Evolutionary conservation across 2,329 filamentous ascomycete genomes (phyloP).

Genomic region (Tolypocladium sp.): DNA sequence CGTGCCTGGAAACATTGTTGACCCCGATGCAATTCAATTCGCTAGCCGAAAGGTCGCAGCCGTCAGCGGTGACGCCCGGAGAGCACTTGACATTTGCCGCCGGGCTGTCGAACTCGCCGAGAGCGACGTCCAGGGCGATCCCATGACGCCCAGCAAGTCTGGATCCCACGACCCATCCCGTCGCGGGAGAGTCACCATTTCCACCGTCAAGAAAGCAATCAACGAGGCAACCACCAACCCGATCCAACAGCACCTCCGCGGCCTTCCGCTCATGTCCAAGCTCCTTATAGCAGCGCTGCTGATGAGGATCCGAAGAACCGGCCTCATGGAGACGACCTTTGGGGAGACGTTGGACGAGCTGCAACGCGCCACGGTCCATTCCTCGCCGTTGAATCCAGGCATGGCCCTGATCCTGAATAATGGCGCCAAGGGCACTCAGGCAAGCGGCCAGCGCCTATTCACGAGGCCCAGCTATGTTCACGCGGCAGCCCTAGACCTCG

Average conservation of each 20-base stretch:
- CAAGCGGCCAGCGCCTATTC: slow-evolving; percentile 17
- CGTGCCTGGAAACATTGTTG: slow-evolving; percentile 81
- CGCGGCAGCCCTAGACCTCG: slow-evolving; percentile 69
- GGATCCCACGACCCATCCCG: slow-evolving; percentile 15
- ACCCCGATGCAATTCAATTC: slow-evolving; percentile 90
- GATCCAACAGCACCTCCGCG: slow-evolving; percentile 78
- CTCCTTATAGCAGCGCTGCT: slow-evolving; percentile 78
- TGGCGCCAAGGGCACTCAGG: slow-evolving; percentile 16
- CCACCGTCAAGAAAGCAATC: slow-evolving; percentile 88
- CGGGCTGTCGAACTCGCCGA: slow-evolving; percentile 93
- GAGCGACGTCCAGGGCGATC: slow-evolving; percentile 45
- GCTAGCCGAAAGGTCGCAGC: slow-evolving; percentile 94
- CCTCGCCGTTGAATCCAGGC: slow-evolving; percentile 23
- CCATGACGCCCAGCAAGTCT: slow-evolving; percentile 53
- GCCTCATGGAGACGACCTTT: slow-evolving; percentile 77
- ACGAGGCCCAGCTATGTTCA: slow-evolving; percentile 40
- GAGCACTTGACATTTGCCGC: slow-evolving; percentile 90
- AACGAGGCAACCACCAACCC: slow-evolving; percentile 91
- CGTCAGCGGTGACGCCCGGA: slow-evolving; percentile 85
- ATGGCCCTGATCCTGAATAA: slow-evolving; percentile 25
- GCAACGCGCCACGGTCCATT: slow-evolving; percentile 27
- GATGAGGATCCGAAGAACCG: slow-evolving; percentile 69
- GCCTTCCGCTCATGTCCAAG: slow-evolving; percentile 73
- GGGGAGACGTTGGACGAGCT: slow-evolving; percentile 81
- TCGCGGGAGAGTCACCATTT: slow-evolving; percentile 69